phyloP scores from a whole-genome alignment of 352 stramenopile genomes.

The Phytophthora tubulina region DNA sequence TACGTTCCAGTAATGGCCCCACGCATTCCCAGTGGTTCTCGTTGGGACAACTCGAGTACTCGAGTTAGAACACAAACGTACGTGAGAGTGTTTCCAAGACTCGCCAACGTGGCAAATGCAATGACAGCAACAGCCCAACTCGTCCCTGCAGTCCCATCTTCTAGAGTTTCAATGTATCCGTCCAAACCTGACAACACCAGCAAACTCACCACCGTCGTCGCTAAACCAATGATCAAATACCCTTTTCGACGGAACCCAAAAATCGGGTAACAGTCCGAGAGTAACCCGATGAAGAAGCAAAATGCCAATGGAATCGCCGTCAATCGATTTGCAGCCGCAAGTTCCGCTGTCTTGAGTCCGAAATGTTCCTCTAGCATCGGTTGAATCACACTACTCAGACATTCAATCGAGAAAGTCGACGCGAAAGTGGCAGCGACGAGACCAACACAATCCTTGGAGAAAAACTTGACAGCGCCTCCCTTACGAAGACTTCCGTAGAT shows the following conservation, averaged over 20 bases:
- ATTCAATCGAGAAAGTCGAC: constrained; percentile 49
- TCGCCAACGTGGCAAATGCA: constrained; percentile 33
- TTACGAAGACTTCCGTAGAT: constrained; percentile 63
- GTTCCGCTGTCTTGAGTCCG: constrained; percentile 28
- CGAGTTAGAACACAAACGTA: constrained; percentile 53
- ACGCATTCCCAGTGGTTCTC: constrained; percentile 44
- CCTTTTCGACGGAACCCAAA: constrained; percentile 80
- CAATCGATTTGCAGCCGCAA: constrained; percentile 33
- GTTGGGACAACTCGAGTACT: constrained; percentile 55
- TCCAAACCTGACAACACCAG: constrained; percentile 43
- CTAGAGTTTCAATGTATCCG: constrained; percentile 26
- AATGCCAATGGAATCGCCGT: constrained; percentile 70
- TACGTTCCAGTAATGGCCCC: constrained; percentile 56
- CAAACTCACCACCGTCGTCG: constrained; percentile 38
- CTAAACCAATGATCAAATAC: constrained; percentile 78
- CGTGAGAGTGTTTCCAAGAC: constrained; percentile 45
- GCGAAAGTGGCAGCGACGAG: constrained; percentile 54
- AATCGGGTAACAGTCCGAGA: constrained; percentile 85
- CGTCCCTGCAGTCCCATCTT: constrained; percentile 8
- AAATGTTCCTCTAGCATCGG: constrained; percentile 49
- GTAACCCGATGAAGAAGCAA: constrained; percentile 84
- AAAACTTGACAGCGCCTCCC: constrained; percentile 48
- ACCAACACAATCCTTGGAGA: constrained; percentile 48
- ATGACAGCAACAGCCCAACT: constrained; percentile 35
- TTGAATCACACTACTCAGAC: constrained; percentile 33